Percentiles rank a stretch among this genome's conserved stretches.
phyloP scores from a whole-genome alignment of 75 land plant genomes.

The Cryptomeria japonica region DNA sequence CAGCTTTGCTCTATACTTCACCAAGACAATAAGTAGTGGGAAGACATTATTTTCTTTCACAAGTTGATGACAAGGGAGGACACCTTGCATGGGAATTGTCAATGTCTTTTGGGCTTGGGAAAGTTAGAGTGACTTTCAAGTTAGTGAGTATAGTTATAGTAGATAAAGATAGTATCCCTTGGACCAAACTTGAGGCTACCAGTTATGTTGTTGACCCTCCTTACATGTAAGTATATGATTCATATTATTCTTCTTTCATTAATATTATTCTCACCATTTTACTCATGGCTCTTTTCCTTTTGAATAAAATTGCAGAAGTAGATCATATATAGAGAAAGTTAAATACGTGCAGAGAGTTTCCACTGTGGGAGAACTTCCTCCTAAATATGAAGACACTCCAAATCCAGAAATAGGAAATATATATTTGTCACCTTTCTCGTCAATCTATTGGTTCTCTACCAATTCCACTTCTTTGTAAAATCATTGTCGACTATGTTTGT shows the following conservation, averaged over 20 bases:
- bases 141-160: too few species aligned
- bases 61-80: background rate
- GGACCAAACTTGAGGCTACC: too few species aligned
- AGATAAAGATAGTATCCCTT: too few species aligned
- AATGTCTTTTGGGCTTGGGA: too few species aligned
- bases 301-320: background rate
- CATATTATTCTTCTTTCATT: background rate
- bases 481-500: too few species aligned
- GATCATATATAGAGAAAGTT: background rate
- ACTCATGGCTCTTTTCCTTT: background rate
- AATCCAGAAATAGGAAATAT: background rate
- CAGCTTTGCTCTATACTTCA: background rate
- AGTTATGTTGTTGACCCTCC: too few species aligned
- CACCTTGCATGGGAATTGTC: too few species aligned
- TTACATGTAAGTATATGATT: background rate
- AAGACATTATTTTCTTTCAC: background rate
- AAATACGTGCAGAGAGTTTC: background rate
- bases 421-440: background rate
- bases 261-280: too few species aligned
- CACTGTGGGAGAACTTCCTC: background rate
- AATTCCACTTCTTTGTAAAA: background rate
- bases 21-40: background rate
- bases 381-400: background rate
- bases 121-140: too few species aligned
- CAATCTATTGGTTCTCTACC: slow-evolving; percentile 3